A percentile compares a stretch with the other conserved stretches of the same genome.
Conservation (phyloP, 2,329 filamentous ascomycete genomes). For the Monosporascus sp. region DNA sequence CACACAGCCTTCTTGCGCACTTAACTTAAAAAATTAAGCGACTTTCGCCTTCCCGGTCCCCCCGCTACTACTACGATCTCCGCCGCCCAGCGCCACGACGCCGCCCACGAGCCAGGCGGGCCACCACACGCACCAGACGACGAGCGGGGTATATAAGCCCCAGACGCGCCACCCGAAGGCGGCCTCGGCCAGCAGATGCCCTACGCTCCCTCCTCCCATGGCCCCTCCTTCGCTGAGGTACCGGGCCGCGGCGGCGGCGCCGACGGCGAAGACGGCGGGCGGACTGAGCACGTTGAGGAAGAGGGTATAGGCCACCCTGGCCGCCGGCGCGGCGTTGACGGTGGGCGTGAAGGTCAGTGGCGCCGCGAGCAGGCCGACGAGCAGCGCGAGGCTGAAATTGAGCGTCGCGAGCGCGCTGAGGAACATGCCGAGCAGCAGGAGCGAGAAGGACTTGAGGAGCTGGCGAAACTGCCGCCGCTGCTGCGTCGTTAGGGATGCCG, state of each 20-base stretch:
- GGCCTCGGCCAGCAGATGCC: conserved; percentile 61
- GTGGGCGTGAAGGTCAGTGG: conserved; percentile 72
- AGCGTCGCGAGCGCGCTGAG: conserved; percentile 89
- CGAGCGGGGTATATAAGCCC: conserved; percentile 82
- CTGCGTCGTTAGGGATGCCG: conserved; percentile 30
- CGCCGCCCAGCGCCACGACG: conserved; percentile 44
- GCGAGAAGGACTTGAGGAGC: conserved; percentile 82
- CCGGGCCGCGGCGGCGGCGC: conserved; percentile 40
- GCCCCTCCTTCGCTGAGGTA: neutral
- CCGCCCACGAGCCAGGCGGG: conserved; percentile 75
- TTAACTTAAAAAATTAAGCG: neutral
- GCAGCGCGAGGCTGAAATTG: conserved; percentile 87
- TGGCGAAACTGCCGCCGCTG: conserved; percentile 65
- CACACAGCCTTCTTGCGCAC: too few relatives aligned
- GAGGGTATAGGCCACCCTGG: conserved; percentile 38
- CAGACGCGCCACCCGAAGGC: conserved; percentile 86
- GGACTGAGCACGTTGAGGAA: conserved; percentile 59
- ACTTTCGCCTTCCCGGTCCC: conserved; percentile 9
- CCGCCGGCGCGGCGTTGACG: conserved; percentile 31
- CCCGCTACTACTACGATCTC: conserved; percentile 5
- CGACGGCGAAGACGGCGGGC: conserved; percentile 45
- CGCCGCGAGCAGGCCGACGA: conserved; percentile 72
- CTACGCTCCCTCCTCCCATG: conserved; percentile 29
- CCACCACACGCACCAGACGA: conserved; percentile 96
- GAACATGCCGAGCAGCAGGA: conserved; percentile 88